Percentiles rank a stretch among this genome's conserved stretches.
These are phyloP conservation scores for Raddia guianensis DNA, from an alignment of 176 grass and related monocot genomes.

Conservation along the genomic window DNA sequence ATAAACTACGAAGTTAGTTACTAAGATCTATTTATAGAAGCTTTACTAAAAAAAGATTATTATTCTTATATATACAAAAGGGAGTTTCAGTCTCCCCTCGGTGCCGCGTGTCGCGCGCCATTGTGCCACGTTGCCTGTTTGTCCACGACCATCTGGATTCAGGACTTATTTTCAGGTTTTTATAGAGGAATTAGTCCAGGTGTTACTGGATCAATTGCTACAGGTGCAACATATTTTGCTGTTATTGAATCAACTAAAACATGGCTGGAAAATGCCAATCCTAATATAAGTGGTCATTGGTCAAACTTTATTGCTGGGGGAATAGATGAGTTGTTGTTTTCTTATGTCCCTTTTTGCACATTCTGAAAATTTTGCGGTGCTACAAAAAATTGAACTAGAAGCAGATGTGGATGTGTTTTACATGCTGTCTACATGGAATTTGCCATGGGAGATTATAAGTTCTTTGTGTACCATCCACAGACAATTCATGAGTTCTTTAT, in stretches of 20 bases:
- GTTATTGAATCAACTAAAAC: conserved; percentile 92
- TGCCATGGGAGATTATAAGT: not conserved
- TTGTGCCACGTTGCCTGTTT: too few species aligned
- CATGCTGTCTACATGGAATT: not conserved
- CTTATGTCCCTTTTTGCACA: not conserved
- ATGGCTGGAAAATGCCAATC: conserved; percentile 81
- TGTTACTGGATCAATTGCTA: conserved; percentile 84
- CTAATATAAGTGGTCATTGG: conserved; percentile 72
- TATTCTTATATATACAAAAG: too few species aligned
- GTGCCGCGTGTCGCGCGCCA: too few species aligned
- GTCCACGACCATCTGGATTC: too few species aligned
- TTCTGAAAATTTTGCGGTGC: not conserved
- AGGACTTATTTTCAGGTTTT: conserved; percentile 65
- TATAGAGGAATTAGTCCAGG: conserved; percentile 85
- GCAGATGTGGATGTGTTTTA: conserved; percentile 3
- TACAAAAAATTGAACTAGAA: conserved; percentile 5
- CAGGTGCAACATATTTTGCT: conserved; percentile 86
- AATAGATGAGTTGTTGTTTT: conserved; percentile 56
- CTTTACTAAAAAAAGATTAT: too few species aligned
- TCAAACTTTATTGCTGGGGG: conserved; percentile 91
- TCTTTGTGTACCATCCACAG: not conserved
- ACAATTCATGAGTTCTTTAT: not conserved
- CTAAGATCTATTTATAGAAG: too few species aligned
- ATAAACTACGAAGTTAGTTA: too few species aligned
- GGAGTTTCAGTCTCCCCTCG: too few species aligned